These are phyloP conservation scores for Avicennia marina DNA, from an alignment of 257 asterid species.

Conservation along the genomic window DNA sequence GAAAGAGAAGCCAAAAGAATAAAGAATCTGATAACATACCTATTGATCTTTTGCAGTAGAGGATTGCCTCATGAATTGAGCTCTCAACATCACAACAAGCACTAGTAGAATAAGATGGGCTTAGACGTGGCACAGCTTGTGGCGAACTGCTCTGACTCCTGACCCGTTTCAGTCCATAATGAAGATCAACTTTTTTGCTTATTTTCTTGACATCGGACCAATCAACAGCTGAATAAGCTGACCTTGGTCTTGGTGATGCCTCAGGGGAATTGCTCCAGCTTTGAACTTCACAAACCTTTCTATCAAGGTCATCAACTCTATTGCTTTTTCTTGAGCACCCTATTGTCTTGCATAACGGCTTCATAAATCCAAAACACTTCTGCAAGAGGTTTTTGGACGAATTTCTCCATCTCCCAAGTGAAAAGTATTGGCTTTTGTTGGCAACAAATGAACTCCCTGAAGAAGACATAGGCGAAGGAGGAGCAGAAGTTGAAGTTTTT, in stretches of 20 bases:
- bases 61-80: constrained; percentile 58
- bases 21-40: constrained; percentile 29
- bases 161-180: constrained; percentile 18
- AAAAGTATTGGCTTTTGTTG: too few species aligned
- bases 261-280: constrained; percentile 32
- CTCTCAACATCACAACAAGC: constrained; percentile 42
- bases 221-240: too few species aligned
- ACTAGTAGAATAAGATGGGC: constrained; percentile 22
- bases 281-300: constrained; percentile 39
- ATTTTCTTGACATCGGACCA: constrained; percentile 11
- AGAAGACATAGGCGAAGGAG: constrained; percentile 33
- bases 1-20: background rate
- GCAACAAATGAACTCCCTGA: too few species aligned
- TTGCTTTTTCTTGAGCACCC: constrained; percentile 33
- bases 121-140: constrained; percentile 28
- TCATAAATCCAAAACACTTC: constrained; percentile 33
- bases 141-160: constrained; percentile 39
- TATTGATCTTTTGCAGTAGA: constrained; percentile 60
- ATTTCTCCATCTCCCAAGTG: constrained; percentile 38
- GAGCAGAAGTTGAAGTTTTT: constrained; percentile 16
- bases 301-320: constrained; percentile 41
- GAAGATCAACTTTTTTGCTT: constrained; percentile 2
- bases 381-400: constrained; percentile 22
- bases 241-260: too few species aligned
- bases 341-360: constrained; percentile 22